phyloP scores from a whole-genome alignment of 352 stramenopile genomes.

The Thraustotheca clavata region DNA sequence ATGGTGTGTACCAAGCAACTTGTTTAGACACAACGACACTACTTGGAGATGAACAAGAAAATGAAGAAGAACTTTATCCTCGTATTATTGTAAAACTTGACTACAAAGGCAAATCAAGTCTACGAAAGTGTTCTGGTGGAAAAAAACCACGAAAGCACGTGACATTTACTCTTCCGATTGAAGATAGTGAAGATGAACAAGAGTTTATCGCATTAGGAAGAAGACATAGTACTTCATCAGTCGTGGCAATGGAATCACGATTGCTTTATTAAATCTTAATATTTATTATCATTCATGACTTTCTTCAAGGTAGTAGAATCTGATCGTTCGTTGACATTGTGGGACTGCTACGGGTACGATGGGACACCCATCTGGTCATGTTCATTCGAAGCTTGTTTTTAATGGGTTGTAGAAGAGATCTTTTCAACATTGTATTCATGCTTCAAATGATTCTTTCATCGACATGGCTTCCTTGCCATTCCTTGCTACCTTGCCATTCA shows the following conservation, averaged over 20 bases:
- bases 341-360: neutral
- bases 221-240: slow-evolving; percentile 1
- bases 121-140: too few relatives aligned
- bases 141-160: neutral
- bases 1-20: slow-evolving; percentile 4
- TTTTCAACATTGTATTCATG: too few relatives aligned
- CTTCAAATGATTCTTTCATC: too few relatives aligned
- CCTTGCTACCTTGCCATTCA: too few relatives aligned
- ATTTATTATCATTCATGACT: slow-evolving; percentile 8
- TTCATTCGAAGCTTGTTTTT: too few relatives aligned
- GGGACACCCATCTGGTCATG: slow-evolving; percentile 6
- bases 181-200: neutral
- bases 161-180: neutral
- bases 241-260: too few relatives aligned
- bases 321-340: neutral
- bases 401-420: too few relatives aligned
- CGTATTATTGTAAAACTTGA: neutral
- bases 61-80: neutral
- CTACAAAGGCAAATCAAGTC: slow-evolving; percentile 1
- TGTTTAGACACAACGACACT: neutral
- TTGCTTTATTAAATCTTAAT: too few relatives aligned
- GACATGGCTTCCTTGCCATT: too few relatives aligned
- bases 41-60: neutral
- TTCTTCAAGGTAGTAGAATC: neutral
- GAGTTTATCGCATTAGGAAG: too few relatives aligned